phyloP scores from a whole-genome alignment of 2,329 filamentous ascomycete genomes.

The Venturia oleaginea region DNA sequence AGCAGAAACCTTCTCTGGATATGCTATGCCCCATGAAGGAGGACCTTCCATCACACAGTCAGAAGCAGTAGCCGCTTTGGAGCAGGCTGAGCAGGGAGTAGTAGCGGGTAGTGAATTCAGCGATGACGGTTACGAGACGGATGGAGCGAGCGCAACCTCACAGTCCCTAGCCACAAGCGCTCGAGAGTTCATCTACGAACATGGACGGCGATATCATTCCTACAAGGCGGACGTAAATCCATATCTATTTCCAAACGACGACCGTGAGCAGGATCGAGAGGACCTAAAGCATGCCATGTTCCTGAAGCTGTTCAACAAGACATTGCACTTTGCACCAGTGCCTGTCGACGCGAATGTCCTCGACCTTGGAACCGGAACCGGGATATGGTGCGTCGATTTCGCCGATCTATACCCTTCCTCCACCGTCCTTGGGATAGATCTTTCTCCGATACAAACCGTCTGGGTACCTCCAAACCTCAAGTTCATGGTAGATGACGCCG shows the following conservation, averaged over 20 bases:
- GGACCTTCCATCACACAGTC: conserved; percentile 4
- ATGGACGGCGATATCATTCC: conserved; percentile 13
- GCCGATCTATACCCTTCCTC: conserved; percentile 30
- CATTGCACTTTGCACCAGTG: conserved; percentile 32
- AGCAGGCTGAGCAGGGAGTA: conserved; percentile 13
- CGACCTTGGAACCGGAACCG: conserved; percentile 16
- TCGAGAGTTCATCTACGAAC: conserved; percentile 10
- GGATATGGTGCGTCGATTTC: conserved; percentile 31
- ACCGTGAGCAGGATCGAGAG: conserved; percentile 11
- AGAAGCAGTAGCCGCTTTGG: conserved; percentile 5
- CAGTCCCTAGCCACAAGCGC: conserved; percentile 12
- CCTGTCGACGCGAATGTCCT: not conserved
- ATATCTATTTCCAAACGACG: conserved; percentile 14
- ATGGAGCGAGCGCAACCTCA: conserved; percentile 6
- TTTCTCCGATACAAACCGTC: conserved; percentile 33
- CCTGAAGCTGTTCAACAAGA: conserved; percentile 23
- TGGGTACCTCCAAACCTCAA: conserved; percentile 34
- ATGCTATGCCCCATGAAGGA: not conserved
- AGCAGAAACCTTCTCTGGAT: not conserved
- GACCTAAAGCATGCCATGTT: conserved; percentile 12
- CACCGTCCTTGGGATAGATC: conserved; percentile 31
- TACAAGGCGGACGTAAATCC: conserved; percentile 10
- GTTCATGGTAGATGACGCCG: conserved; percentile 33
- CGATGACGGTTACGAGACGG: conserved; percentile 12
- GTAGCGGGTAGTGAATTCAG: not conserved